phyloP scores from a whole-genome alignment of 352 stramenopile species.

The Phytophthora pseudosyringae region DNA sequence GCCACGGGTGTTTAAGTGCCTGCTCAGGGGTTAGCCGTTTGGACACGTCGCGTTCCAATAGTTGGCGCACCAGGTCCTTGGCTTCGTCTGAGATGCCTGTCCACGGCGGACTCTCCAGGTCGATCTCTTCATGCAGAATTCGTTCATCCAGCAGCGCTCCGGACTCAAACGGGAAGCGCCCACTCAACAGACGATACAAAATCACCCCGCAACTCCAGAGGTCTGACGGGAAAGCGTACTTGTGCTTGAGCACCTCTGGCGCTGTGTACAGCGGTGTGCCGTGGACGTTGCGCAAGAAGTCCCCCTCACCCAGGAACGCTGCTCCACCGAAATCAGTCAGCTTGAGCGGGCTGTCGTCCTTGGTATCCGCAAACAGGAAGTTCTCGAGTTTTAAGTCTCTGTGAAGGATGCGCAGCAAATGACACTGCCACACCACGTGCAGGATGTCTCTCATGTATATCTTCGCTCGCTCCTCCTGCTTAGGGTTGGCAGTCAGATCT shows the following conservation, averaged over 20 bases:
- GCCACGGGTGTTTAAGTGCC: constrained; percentile 72
- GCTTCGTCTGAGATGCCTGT: constrained; percentile 58
- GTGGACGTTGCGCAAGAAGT: constrained; percentile 55
- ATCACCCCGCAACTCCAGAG: constrained; percentile 85
- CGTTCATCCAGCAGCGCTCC: constrained; percentile 66
- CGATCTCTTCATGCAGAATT: constrained; percentile 65
- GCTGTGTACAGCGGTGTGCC: constrained; percentile 81
- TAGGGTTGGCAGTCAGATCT: constrained; percentile 14
- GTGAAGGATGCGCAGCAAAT: constrained; percentile 75
- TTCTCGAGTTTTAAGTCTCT: constrained; percentile 85
- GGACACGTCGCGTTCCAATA: constrained; percentile 58
- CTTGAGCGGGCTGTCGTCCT: constrained; percentile 71
- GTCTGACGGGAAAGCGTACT: constrained; percentile 76
- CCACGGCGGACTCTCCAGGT: constrained; percentile 59
- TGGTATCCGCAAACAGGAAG: constrained; percentile 73
- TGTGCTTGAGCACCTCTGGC: constrained; percentile 64
- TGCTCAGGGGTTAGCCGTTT: constrained; percentile 61
- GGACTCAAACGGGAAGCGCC: constrained; percentile 69
- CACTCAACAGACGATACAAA: constrained; percentile 70
- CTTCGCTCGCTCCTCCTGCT: constrained; percentile 52
- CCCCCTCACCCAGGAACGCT: constrained; percentile 53
- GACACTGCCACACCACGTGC: constrained; percentile 83
- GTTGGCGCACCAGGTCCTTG: constrained; percentile 52
- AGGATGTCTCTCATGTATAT: constrained; percentile 81
- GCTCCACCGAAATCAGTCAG: constrained; percentile 82